Percentiles rank a stretch among this genome's conserved stretches.
Evolutionary conservation across 495 filamentous ascomycete species (phyloP).

Genomic region (Choiromyces venosus): DNA sequence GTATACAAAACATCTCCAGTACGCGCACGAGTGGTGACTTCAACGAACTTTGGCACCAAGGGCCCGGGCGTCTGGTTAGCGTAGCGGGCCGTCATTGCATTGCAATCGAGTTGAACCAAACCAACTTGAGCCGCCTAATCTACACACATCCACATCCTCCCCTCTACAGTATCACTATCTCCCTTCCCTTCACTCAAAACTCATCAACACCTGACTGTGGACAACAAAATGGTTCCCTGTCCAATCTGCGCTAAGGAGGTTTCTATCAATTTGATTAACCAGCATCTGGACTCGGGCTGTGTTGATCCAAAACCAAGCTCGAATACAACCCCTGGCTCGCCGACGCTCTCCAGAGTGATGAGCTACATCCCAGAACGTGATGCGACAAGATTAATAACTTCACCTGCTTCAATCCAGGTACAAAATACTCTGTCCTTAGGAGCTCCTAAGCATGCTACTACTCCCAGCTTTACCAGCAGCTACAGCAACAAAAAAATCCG

Average conservation of each 20-base stretch:
- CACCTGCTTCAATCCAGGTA: background rate
- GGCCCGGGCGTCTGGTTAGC: background rate
- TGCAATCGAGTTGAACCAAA: background rate
- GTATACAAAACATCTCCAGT: no score
- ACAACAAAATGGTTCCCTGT: conserved; percentile 61
- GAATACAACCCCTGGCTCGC: background rate
- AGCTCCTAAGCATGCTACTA: background rate
- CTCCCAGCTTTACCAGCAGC: conserved; percentile 10
- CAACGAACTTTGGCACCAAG: background rate
- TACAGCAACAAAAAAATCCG: conserved; percentile 15
- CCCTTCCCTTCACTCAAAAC: background rate
- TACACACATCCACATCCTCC: background rate
- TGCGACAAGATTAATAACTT: background rate
- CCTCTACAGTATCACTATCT: background rate
- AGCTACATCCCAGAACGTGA: background rate
- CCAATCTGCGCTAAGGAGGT: conserved; percentile 80
- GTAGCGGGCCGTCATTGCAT: background rate
- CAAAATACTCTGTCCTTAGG: background rate
- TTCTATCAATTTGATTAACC: conserved; percentile 71
- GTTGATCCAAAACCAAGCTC: conserved; percentile 44
- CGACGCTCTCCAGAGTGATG: background rate
- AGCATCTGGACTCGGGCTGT: conserved; percentile 84
- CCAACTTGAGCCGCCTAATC: conserved; percentile 5
- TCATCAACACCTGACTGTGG: conserved; percentile 1
- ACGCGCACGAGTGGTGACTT: background rate